These are phyloP conservation scores for Pisolithus albus DNA, from an alignment of 768 basidiomycete species.

Conservation along the genomic window DNA sequence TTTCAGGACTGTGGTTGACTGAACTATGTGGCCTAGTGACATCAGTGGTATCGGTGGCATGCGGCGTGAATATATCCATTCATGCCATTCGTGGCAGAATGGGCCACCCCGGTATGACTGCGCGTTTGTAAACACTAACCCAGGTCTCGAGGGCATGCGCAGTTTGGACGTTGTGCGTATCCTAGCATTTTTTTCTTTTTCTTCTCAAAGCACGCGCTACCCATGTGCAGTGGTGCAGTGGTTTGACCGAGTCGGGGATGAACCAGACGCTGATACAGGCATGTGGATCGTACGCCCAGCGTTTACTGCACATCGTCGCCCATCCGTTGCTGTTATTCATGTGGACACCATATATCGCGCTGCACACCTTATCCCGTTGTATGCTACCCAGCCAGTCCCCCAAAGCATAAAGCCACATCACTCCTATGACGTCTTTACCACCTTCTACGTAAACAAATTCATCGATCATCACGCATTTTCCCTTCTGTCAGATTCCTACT, in stretches of 20 bases:
- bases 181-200: constrained; percentile 20
- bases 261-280: constrained; percentile 14
- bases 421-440: background rate
- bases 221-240: constrained; percentile 24
- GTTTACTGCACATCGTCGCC: background rate
- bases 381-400: constrained; percentile 5
- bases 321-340: background rate
- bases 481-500: background rate
- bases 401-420: background rate
- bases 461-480: constrained; percentile 11
- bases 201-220: constrained; percentile 3
- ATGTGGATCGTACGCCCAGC: constrained; percentile 19
- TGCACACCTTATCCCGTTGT: background rate
- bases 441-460: constrained; percentile 3
- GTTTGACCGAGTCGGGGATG: constrained; percentile 14
- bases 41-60: constrained; percentile 7
- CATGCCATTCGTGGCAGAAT: constrained; percentile 1
- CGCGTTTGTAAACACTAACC: constrained; percentile 16
- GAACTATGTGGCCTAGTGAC: background rate
- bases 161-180: constrained; percentile 19
- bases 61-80: constrained; percentile 2
- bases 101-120: constrained; percentile 17
- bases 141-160: constrained; percentile 12
- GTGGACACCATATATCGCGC: background rate
- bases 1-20: too few relatives aligned